A percentile compares a stretch with the other conserved stretches of the same genome.
Evolutionary conservation across 306 rosid species (phyloP).

Genomic region (Erythrophleum fordii): DNA sequence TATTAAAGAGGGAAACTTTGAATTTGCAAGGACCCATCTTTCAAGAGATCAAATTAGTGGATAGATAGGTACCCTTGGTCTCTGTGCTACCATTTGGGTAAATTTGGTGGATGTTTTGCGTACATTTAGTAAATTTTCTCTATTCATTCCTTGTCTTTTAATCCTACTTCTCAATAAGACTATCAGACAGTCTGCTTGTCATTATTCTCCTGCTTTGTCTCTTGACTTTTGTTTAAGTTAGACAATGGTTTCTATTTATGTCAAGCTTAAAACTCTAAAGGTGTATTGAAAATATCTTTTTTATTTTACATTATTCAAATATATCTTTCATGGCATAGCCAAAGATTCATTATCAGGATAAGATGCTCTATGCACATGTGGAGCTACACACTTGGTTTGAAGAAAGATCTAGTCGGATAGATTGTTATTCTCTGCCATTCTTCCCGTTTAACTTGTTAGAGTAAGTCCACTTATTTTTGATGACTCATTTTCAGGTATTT

Average conservation of each 20-base stretch:
- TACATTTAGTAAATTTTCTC: background rate
- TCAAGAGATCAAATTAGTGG: slow-evolving; percentile 28
- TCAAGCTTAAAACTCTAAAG: background rate
- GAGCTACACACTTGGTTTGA: slow-evolving; percentile 9
- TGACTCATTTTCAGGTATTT: slow-evolving; percentile 54
- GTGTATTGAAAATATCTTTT: background rate
- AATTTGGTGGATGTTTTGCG: background rate
- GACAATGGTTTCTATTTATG: slow-evolving; percentile 5
- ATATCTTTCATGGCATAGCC: background rate
- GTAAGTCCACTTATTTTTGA: slow-evolving; percentile 14
- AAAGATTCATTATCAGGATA: background rate
- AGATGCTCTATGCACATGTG: background rate
- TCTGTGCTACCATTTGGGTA: slow-evolving; percentile 13
- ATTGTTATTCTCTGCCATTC: slow-evolving; percentile 21
- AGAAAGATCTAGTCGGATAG: slow-evolving; percentile 18
- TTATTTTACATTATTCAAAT: background rate
- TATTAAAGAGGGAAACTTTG: slow-evolving; percentile 19
- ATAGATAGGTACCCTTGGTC: background rate
- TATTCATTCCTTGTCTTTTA: background rate
- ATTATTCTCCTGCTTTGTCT: slow-evolving; percentile 1
- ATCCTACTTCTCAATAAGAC: background rate
- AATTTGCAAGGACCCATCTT: slow-evolving; percentile 20
- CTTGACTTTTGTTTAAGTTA: slow-evolving; percentile 11
- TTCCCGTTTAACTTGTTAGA: slow-evolving; percentile 13
- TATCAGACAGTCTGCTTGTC: background rate